These are phyloP conservation scores for Colletotrichum higginsianum DNA, from an alignment of 2,329 filamentous ascomycete species.

Conservation along the genomic window DNA sequence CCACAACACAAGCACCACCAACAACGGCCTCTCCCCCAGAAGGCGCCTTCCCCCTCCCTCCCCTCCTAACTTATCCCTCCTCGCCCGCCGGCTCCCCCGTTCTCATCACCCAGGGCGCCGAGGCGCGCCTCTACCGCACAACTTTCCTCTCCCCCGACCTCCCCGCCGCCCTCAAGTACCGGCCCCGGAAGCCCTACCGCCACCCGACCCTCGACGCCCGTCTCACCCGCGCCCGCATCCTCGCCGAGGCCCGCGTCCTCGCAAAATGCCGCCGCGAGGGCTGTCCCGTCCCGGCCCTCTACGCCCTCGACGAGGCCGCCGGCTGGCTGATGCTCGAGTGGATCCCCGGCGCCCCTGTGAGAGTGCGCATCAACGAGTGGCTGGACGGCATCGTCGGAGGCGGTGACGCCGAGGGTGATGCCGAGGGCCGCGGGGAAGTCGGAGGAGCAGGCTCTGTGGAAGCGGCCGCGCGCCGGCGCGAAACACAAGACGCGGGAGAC, in stretches of 20 bases:
- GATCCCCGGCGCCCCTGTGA: conserved; percentile 81
- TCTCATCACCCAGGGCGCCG: conserved; percentile 93
- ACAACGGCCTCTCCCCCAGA: conserved; percentile 7
- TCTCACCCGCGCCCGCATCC: conserved; percentile 87
- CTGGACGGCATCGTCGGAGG: conserved; percentile 60
- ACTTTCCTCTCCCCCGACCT: conserved; percentile 79
- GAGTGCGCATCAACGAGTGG: conserved; percentile 78
- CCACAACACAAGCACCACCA: conserved; percentile 1
- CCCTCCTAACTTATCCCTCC: conserved; percentile 75
- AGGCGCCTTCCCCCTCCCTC: conserved; percentile 68
- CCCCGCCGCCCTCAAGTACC: conserved; percentile 89
- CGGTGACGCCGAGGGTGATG: conserved; percentile 50
- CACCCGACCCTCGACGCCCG: conserved; percentile 91
- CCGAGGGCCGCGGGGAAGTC: conserved; percentile 47
- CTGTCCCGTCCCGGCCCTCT: conserved; percentile 85
- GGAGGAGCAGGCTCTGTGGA: conserved; percentile 47
- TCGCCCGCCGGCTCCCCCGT: conserved; percentile 63
- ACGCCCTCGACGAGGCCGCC: conserved; percentile 74
- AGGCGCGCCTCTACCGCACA: conserved; percentile 93
- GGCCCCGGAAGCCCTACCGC: conserved; percentile 91
- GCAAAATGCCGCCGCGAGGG: conserved; percentile 84
- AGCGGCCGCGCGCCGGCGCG: neutral
- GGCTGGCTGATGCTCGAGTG: conserved; percentile 90
- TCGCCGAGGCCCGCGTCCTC: conserved; percentile 90
- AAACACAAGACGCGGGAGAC: neutral